A percentile compares a stretch with the other conserved stretches of the same genome.
Conservation (phyloP, 2,329 filamentous ascomycete species). For the Epichloe elymi region DNA sequence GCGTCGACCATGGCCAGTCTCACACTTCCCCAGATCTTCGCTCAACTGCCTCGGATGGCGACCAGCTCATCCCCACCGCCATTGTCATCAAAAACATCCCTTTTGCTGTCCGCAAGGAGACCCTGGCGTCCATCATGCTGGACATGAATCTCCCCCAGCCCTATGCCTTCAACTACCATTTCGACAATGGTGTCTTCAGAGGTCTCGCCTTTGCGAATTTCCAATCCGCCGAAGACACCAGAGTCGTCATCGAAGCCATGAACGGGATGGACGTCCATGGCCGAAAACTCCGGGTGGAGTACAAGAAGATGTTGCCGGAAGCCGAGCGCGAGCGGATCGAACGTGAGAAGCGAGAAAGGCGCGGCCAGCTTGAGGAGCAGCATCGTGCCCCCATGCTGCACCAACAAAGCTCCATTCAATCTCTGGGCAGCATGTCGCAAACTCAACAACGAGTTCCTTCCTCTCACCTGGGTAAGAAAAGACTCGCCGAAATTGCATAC, state of each 20-base stretch:
- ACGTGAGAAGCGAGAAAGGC: constrained; percentile 88
- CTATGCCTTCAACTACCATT: constrained; percentile 99
- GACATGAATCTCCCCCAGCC: constrained; percentile 91
- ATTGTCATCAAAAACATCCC: constrained; percentile 99
- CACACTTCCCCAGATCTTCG: constrained; percentile 29
- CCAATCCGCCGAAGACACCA: constrained; percentile 87
- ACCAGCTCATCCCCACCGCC: constrained; percentile 92
- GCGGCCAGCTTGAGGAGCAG: constrained; percentile 93
- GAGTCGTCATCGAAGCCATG: constrained; percentile 80
- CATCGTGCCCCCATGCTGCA: constrained; percentile 70
- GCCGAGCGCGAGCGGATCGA: constrained; percentile 93
- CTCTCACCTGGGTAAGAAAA: constrained; percentile 29
- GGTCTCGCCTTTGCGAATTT: constrained; percentile 97
- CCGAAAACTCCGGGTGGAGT: constrained; percentile 88
- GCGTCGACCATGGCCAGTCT: constrained; percentile 27
- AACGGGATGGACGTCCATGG: constrained; percentile 95
- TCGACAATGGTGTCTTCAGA: constrained; percentile 93
- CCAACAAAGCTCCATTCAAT: constrained; percentile 76
- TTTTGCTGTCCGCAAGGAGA: constrained; percentile 95
- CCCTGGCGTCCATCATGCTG: constrained; percentile 84
- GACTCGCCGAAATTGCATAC: not conserved
- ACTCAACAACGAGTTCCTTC: constrained; percentile 37
- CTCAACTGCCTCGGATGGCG: constrained; percentile 40
- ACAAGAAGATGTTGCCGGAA: constrained; percentile 98
- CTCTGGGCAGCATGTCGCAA: constrained; percentile 52